Evolutionary conservation across 2,329 filamentous ascomycete species (phyloP), one percentile per base, ranked within the genome.

Genomic region (Fusarium keratoplasticum): DNA sequence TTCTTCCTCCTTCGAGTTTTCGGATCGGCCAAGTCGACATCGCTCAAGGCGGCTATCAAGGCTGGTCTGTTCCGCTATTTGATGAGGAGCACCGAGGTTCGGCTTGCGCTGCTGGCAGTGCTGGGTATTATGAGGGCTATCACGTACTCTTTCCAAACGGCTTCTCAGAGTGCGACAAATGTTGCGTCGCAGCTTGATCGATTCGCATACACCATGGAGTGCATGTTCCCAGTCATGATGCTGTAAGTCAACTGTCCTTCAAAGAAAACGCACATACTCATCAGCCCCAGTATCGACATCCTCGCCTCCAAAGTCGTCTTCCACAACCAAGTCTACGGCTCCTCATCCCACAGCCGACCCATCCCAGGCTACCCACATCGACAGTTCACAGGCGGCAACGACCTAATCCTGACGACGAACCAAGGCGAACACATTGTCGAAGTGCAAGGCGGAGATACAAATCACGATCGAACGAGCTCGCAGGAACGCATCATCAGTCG

Each of bases 161-260:
- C 79, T 0, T 77, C 81, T 1, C 83, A 85, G 60, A 81, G 79
- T 22, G 84, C 84, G 0, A 82, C 81, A 0, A 78, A 80, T 27
- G 63, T 80, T 0, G 81, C 83, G 0, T 80, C 82, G 6, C 83
- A 86, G 55, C 60, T 85, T 0, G 84, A 85, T 57, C 80, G 84
- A 1, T 85, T 85, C 52, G 81, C 81, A 1, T 85, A 85, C 54
- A 81, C 83, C 1, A 66, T 85, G 50, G 84, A 85, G 60, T 85
- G 84, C 64, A 67, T 84, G 10, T 86, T 85, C 44, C 84, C 84
- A 0, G 78, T 84, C 0, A 79, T 86, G 60, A 80, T 86, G 78
- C 81, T 82, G 83, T 84, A 68, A 65, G 83, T 78, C 10, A 2
- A 16, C 1, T 14, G 18, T 3, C 11, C 54, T 6, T 5, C 10